A percentile compares a stretch with the other conserved stretches of the same genome.
Conservation (phyloP, 2,329 filamentous ascomycete genomes). For the Fusarium albosuccineum region DNA sequence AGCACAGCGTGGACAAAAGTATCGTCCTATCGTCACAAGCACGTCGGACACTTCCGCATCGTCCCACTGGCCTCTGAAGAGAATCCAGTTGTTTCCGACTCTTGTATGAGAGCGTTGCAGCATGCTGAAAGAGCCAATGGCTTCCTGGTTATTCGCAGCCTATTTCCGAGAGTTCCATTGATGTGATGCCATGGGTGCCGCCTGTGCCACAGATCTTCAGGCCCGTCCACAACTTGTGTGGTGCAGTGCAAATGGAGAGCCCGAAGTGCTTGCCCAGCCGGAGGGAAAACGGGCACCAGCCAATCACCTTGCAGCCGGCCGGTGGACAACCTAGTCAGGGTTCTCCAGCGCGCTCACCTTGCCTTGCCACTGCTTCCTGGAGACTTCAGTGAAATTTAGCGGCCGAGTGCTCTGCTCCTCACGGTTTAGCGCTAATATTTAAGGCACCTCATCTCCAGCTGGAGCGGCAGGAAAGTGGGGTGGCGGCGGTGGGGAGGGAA, state of each 20-base stretch:
- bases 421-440: conserved; percentile 7
- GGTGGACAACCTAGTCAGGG: not conserved
- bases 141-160: not conserved
- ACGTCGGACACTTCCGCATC: conserved; percentile 26
- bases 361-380: not conserved
- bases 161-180: conserved; percentile 2
- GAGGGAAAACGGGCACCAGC: conserved; percentile 1
- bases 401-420: not conserved
- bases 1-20: conserved; percentile 10
- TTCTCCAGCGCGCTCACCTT: conserved; percentile 4
- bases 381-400: conserved; percentile 1
- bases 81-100: conserved; percentile 19
- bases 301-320: conserved; percentile 23
- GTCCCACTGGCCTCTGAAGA: conserved; percentile 15
- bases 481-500: conserved; percentile 30
- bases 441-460: not conserved
- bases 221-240: conserved; percentile 30
- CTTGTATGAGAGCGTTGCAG: conserved; percentile 6
- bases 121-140: conserved; percentile 8
- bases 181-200: conserved; percentile 8
- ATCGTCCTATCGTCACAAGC: conserved; percentile 22
- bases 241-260: conserved; percentile 15
- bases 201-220: conserved; percentile 35
- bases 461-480: conserved; percentile 36
- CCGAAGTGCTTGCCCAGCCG: conserved; percentile 12